Evolutionary conservation across 257 asterid species (phyloP), one percentile per base, ranked within the genome.

Genomic region (Solanum acaule): DNA sequence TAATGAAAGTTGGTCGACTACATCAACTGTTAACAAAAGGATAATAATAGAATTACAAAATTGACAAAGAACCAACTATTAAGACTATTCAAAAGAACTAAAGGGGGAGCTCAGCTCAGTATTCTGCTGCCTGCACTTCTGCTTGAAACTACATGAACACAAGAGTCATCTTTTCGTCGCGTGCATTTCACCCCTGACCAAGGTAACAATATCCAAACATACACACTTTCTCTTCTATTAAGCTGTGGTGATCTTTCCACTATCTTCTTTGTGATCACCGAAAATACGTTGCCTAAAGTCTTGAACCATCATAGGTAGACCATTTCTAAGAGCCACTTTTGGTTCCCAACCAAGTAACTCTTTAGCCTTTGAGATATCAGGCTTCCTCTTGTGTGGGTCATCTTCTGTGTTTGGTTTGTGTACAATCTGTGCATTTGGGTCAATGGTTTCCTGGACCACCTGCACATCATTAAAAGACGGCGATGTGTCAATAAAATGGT

Each of bases 331-430:
- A 10, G 99, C 72, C 20, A 96, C 92, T 89, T 96, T 96, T 16
- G 99, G 99, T 91, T 96, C 98, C 99, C 99, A 96, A 3, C 98
- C 98, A 4, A 96, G 95, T 75, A 90, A 88, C 22, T 96, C 98
- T 88, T 95, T 96, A 4, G 99, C 99, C 93, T 90, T 96, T 46
- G 96, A 65, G 87, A 96, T 96, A 83, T 96, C 99, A 1, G 99
- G 99, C 88, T 96, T 95, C 78, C 99, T 94, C 96, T 94, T 96
- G 97, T 96, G 99, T 1, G 99, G 99, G 63, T 96, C 99, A 82
- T 96, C 99, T 88, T 95, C 98, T 4, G 99, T 95, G 95, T 96
- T 96, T 8, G 98, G 96, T 89, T 91, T 93, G 95, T 94, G 95
- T 56, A 93, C 98, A 34, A 96, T 95, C 91, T 92, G 92, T 0